Conservation (phyloP, 805 yeast genomes). For the Pichia eremophila region DNA sequence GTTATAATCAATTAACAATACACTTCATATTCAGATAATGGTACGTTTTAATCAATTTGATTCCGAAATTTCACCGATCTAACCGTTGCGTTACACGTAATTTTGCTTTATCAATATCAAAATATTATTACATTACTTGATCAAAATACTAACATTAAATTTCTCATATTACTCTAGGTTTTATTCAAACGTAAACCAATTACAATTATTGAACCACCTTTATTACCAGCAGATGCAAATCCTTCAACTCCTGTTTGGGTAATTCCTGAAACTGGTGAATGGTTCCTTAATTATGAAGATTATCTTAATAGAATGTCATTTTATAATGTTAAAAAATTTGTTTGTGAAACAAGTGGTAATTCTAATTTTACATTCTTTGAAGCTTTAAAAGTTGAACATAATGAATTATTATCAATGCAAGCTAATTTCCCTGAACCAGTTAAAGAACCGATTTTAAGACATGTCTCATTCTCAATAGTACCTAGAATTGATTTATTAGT, state of each 20-base stretch:
- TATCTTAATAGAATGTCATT: slow-evolving; percentile 66
- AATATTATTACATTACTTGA: too few relatives aligned
- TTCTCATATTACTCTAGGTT: slow-evolving; percentile 37
- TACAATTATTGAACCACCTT: slow-evolving; percentile 44
- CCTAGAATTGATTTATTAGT: slow-evolving; percentile 81
- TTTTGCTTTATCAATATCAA: too few relatives aligned
- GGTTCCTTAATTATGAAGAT: slow-evolving; percentile 71
- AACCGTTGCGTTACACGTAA: too few relatives aligned
- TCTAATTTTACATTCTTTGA: slow-evolving; percentile 86
- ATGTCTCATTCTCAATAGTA: slow-evolving; percentile 70
- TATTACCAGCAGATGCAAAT: slow-evolving; percentile 44
- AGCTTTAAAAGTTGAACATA: slow-evolving; percentile 69
- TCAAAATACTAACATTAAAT: not conserved
- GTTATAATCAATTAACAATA: too few relatives aligned
- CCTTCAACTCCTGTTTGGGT: slow-evolving; percentile 61
- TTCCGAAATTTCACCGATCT: too few relatives aligned
- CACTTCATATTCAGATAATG: too few relatives aligned
- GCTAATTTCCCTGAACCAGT: slow-evolving; percentile 81
- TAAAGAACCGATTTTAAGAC: slow-evolving; percentile 84
- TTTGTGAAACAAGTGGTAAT: slow-evolving; percentile 93
- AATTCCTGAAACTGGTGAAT: slow-evolving; percentile 81
- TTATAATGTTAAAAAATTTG: slow-evolving; percentile 68
- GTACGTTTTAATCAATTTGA: too few relatives aligned
- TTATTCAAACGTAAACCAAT: slow-evolving; percentile 69
- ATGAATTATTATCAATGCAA: slow-evolving; percentile 58